Conservation (phyloP, 169 alveolate genomes). For the Plasmodium gaboni region DNA sequence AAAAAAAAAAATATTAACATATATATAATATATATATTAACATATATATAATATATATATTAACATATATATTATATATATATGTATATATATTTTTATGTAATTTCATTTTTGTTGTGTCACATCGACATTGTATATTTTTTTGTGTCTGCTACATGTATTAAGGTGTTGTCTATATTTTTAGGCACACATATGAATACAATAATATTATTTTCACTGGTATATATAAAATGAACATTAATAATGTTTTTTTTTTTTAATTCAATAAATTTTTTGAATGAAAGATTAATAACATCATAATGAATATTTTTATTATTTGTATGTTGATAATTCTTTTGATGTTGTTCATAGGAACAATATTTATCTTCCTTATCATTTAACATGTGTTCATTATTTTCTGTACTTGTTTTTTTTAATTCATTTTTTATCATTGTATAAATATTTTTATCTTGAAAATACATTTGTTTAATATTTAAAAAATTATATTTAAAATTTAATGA, state of each 20-base stretch:
- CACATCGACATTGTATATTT: slow-evolving; percentile 9
- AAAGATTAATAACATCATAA: background rate
- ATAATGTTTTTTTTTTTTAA: slow-evolving; percentile 20
- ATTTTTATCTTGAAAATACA: slow-evolving; percentile 33
- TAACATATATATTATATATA: too few species aligned
- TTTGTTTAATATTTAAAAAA: slow-evolving; percentile 29
- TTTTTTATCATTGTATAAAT: background rate
- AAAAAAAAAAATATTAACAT: background rate
- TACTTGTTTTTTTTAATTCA: slow-evolving; percentile 5
- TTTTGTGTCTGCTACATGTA: slow-evolving; percentile 53
- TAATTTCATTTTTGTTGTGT: background rate
- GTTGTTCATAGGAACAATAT: background rate
- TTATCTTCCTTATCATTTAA: background rate
- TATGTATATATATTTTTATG: background rate
- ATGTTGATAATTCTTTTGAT: background rate
- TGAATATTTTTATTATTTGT: background rate
- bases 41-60: too few species aligned
- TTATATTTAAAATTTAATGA: slow-evolving; percentile 34
- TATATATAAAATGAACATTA: slow-evolving; percentile 9
- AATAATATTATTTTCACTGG: background rate
- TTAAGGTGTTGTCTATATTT: slow-evolving; percentile 11
- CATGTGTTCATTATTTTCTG: background rate
- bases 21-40: too few species aligned
- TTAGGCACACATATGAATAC: slow-evolving; percentile 30
- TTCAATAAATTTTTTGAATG: background rate